Base-by-base conservation (phyloP, 2,329 filamentous ascomycete species). In the Calonectria multiphialidica region DNA sequence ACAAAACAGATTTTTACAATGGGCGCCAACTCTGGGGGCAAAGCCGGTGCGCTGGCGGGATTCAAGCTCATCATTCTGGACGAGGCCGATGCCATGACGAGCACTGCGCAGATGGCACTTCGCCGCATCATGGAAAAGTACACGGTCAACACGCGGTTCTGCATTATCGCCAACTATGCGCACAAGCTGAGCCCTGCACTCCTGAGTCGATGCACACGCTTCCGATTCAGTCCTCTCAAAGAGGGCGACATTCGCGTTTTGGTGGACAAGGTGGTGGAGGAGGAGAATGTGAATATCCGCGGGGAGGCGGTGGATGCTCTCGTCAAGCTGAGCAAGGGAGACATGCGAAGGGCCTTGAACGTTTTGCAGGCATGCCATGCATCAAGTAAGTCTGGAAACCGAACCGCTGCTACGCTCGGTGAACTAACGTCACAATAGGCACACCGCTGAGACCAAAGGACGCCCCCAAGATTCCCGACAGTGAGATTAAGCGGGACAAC, bases 61-160 rank as follows among this genome's bases (percentile, higher is more conserved):
- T 99, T 94, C 88, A 99, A 99, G 87, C 91, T 99, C 77, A 98
- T 99, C 81, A 95, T 99, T 68, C 91, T 99, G 5, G 97, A 99
- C 83, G 97, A 99, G 87, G 97, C 97, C n/a, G 97, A 99, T 83
- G 97, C 97, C 66, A 99, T 99, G 97, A 99, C 97, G n/a, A 94
- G 95, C 66, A 97, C 96, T 0, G 97, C 97, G 7, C 97, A 99
- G 85, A 99, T 99, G 96, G 97, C 97, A 0, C 88, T 99, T 68
- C 91, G 97, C 74, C 89, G 97, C 59, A 98, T 99, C 81, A 99
- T 99, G 97, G 97, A 99, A 82, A 98, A 98, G 86, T 99, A 99
- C 86, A 99, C 97, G 0, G 94, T 94, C 72, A 99, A 99, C 86
- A 98, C 97, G 2, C 90, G 97, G 65, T 99, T 99, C 86, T 98